A percentile compares a stretch with the other conserved stretches of the same genome.
Conservation (phyloP, 306 rosid genomes). For the Pterocarpus macrocarpus region DNA sequence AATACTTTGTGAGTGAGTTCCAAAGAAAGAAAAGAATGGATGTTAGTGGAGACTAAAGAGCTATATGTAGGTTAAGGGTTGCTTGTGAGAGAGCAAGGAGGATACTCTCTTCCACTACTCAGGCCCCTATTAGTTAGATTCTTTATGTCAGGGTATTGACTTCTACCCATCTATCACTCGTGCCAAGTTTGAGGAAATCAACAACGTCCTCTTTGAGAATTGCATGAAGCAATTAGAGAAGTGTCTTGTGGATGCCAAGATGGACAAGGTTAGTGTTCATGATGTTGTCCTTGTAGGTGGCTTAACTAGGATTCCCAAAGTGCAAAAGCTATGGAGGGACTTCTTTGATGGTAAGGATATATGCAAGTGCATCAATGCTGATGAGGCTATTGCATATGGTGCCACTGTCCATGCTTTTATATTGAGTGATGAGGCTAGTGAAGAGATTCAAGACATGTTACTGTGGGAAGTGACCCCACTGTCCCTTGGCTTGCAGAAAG, state of each 20-base stretch:
- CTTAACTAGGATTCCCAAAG: conserved; percentile 37
- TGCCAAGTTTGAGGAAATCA: conserved; percentile 27
- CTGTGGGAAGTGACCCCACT: conserved; percentile 38
- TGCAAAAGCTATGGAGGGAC: conserved; percentile 5
- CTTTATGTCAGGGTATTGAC: background rate
- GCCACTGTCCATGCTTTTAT: conserved; percentile 26
- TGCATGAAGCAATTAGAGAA: conserved; percentile 4
- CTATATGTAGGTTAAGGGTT: conserved; percentile 37
- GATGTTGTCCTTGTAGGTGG: conserved; percentile 41
- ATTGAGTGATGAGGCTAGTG: background rate
- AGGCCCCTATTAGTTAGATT: conserved; percentile 6
- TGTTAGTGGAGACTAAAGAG: background rate
- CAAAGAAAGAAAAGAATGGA: conserved; percentile 28
- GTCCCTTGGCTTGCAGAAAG: conserved; percentile 44
- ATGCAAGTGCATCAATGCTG: conserved; percentile 5
- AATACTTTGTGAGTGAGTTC: background rate
- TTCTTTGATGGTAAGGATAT: conserved; percentile 3
- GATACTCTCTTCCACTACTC: background rate
- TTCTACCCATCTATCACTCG: background rate
- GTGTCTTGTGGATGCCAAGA: conserved; percentile 15
- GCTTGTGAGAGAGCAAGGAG: conserved; percentile 43
- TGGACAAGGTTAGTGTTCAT: background rate
- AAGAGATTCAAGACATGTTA: background rate
- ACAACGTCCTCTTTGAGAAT: background rate
- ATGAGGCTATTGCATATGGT: conserved; percentile 46